These are phyloP conservation scores for Penicillium palitans DNA, from an alignment of 2,329 filamentous ascomycete genomes.

Conservation along the genomic window DNA sequence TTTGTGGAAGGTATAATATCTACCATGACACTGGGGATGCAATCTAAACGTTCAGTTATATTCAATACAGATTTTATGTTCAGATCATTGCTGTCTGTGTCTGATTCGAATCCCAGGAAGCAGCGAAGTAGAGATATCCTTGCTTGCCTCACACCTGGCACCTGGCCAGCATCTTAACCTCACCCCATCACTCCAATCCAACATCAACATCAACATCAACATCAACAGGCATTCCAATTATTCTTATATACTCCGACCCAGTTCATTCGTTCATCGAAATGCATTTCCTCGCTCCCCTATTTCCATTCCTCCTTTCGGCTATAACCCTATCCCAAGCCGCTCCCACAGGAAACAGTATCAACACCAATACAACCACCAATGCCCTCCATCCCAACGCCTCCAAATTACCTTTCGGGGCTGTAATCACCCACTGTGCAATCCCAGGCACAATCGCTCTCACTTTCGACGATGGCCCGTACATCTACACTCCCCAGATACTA, in stretches of 20 bases:
- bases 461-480: constrained; percentile 64
- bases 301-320: background rate
- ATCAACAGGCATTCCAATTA: background rate
- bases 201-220: background rate
- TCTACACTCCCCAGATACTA: constrained; percentile 59
- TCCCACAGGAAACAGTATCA: background rate
- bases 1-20: constrained; percentile 2
- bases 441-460: constrained; percentile 62
- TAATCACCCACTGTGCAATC: constrained; percentile 43
- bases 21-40: constrained; percentile 4
- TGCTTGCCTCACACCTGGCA: background rate
- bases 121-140: background rate
- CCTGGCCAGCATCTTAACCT: background rate
- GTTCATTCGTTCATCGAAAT: background rate
- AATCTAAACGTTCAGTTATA: constrained; percentile 1
- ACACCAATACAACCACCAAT: background rate
- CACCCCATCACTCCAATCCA: background rate
- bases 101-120: background rate
- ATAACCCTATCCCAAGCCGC: background rate
- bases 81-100: background rate
- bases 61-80: background rate
- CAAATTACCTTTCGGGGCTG: constrained; percentile 42
- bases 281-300: background rate
- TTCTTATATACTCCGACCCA: background rate
- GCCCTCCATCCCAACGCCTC: background rate